Base-by-base conservation (phyloP, 75 land plant species). In the Picea glauca region DNA sequence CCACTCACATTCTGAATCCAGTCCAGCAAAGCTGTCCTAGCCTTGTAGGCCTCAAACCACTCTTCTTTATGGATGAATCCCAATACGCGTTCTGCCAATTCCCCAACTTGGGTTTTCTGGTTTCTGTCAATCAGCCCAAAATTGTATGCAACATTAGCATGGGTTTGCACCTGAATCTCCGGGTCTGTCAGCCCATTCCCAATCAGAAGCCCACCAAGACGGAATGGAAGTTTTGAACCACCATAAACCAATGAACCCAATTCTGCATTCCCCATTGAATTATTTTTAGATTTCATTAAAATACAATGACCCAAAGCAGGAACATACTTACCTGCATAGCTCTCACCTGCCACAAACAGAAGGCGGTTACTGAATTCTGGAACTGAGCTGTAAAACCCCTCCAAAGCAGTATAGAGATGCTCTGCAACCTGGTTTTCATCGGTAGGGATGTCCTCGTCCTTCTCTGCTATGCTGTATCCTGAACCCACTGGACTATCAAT, bases 241-340 rank as follows among this genome's bases (percentile, higher is more conserved):
- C 40, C 70, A 66, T 32, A 15, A 32, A 5, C 40, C 14, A 66
- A 32, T 32, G 70, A 18, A 66, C 17, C 35, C 18, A 15, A 33
- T 66, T 66, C 46, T 84, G 15, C 56, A 79, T 43, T 30, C 61
- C 81, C 68, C 56, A 31, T 15, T 23, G 77, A 26, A 61, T 58
- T 73, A 8, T 56, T 60, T 72, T 30, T 75, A 13, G 75, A 61
- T 54, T 83, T 77, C 7, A 58, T 31, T 56, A 85, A 21, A 62
- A 84, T 83, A 59, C 77, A 68, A 59, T 83, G 70, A 3, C 80
- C 88, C 77, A 86, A 73, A n/a, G 85, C 75, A 0, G 88, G 88
- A 15, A 86, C 70, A 72, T 80, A 86, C 79, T 86, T 86, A 54
- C 88, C 88, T 4, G 85, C 88, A 72, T 86, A 86, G 64, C 88